Percentiles rank a stretch among this genome's conserved stretches.
These are phyloP conservation scores for Fusarium sp. DNA, from an alignment of 2,329 filamentous ascomycete genomes.

Conservation along the genomic window DNA sequence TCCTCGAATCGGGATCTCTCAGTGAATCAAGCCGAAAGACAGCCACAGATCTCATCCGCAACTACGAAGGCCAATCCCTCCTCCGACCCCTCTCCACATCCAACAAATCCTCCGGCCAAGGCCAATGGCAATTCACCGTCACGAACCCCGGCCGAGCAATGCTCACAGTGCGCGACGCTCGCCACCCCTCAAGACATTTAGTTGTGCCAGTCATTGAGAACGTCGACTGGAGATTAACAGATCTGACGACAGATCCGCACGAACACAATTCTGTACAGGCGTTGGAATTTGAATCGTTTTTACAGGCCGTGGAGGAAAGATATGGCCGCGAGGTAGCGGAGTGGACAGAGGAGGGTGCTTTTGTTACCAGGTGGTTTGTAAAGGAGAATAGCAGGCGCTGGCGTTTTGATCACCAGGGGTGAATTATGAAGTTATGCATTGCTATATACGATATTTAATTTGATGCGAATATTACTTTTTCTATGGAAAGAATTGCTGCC, in stretches of 20 bases:
- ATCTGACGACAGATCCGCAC: conserved; percentile 48
- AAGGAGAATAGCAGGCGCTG: conserved; percentile 56
- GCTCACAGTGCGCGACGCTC: conserved; percentile 53
- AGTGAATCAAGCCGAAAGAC: conserved; percentile 37
- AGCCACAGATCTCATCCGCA: conserved; percentile 47
- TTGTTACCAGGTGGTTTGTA: conserved; percentile 55
- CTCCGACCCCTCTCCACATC: conserved; percentile 42
- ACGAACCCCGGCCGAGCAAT: conserved; percentile 55
- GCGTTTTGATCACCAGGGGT: conserved; percentile 47
- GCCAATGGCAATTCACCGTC: conserved; percentile 55
- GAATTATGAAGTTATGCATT: conserved; percentile 23
- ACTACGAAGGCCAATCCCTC: conserved; percentile 55
- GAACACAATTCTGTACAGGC: conserved; percentile 48
- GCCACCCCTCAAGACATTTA: conserved; percentile 50
- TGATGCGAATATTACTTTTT: not conserved
- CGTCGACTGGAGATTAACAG: conserved; percentile 53
- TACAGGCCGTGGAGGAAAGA: conserved; percentile 45
- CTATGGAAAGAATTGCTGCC: too few relatives aligned
- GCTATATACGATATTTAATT: conserved; percentile 29
- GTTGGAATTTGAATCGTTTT: conserved; percentile 48
- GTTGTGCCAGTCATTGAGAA: conserved; percentile 54
- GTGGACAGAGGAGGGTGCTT: conserved; percentile 55
- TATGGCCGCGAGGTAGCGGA: conserved; percentile 49
- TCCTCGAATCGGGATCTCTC: conserved; percentile 52
- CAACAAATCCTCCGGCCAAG: conserved; percentile 39